These are phyloP conservation scores for Umbelopsis sp. DNA, from an alignment of 192 early-diverging fungal genomes.

Conservation along the genomic window DNA sequence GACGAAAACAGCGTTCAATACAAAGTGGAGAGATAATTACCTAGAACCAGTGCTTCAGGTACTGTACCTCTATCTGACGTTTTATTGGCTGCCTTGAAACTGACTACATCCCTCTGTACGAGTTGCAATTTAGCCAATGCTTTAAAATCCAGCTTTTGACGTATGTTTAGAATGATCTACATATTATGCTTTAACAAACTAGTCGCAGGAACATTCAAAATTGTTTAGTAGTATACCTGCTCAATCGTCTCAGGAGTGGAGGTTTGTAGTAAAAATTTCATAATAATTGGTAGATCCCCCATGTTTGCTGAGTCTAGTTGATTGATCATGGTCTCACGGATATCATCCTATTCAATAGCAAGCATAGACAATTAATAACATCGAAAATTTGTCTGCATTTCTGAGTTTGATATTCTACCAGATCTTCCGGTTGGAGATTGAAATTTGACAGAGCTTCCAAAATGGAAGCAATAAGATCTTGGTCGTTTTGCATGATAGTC, in stretches of 20 bases:
- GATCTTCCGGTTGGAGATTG: slow-evolving; percentile 48
- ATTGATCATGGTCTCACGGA: slow-evolving; percentile 59
- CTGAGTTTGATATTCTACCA: slow-evolving; percentile 38
- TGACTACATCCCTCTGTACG: slow-evolving; percentile 6
- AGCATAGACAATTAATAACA: background rate
- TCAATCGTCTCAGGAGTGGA: slow-evolving; percentile 52
- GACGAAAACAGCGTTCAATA: too few species aligned
- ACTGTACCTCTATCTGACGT: slow-evolving; percentile 24
- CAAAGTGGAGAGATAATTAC: slow-evolving; percentile 19
- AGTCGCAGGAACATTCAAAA: background rate
- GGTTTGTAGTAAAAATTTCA: slow-evolving; percentile 75
- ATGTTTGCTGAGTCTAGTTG: slow-evolving; percentile 69
- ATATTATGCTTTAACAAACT: background rate
- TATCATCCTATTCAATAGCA: slow-evolving; percentile 38
- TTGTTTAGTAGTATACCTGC: slow-evolving; percentile 34
- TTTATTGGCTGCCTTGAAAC: slow-evolving; percentile 5
- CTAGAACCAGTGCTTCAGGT: slow-evolving; percentile 56
- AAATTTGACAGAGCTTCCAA: slow-evolving; percentile 75
- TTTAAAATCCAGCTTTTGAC: slow-evolving; percentile 66
- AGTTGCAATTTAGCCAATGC: slow-evolving; percentile 55
- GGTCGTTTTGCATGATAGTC: slow-evolving; percentile 58
- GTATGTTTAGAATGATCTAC: slow-evolving; percentile 49
- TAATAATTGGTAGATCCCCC: slow-evolving; percentile 68
- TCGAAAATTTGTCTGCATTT: background rate
- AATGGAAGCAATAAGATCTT: slow-evolving; percentile 66